Conservation (phyloP, 257 asterid genomes). For the Solanum rostratum region DNA sequence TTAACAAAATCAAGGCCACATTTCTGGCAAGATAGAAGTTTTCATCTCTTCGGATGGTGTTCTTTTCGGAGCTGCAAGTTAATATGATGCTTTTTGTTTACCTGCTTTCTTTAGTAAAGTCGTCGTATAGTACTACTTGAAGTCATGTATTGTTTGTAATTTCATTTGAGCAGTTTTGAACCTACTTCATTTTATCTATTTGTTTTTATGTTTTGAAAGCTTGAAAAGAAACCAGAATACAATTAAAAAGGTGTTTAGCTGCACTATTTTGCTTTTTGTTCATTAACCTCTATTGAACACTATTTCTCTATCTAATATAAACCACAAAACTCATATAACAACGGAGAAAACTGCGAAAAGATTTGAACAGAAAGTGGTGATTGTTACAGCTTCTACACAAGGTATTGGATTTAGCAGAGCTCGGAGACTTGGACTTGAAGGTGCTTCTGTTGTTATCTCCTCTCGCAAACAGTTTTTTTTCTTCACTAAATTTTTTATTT, state of each 20-base stretch:
- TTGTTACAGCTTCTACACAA: slow-evolving; percentile 89
- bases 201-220: not conserved
- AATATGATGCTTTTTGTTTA: not conserved
- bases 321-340: not conserved
- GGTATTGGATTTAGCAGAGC: slow-evolving; percentile 89
- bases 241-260: not conserved
- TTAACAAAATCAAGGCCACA: not conserved
- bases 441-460: too few species aligned
- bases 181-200: too few species aligned
- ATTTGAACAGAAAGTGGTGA: slow-evolving; percentile 68
- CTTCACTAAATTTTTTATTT: too few species aligned
- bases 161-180: too few species aligned
- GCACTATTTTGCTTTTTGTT: not conserved
- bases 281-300: too few species aligned
- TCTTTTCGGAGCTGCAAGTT: not conserved
- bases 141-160: not conserved
- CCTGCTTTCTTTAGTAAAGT: not conserved
- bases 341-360: slow-evolving; percentile 41
- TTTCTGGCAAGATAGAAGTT: not conserved
- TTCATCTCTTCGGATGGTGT: not conserved
- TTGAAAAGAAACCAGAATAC: not conserved
- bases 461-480: too few species aligned
- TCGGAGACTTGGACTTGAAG: slow-evolving; percentile 78
- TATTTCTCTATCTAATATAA: too few species aligned
- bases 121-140: not conserved